Base-by-base conservation (phyloP, 345 rosid species). In the Syzygium grande region DNA sequence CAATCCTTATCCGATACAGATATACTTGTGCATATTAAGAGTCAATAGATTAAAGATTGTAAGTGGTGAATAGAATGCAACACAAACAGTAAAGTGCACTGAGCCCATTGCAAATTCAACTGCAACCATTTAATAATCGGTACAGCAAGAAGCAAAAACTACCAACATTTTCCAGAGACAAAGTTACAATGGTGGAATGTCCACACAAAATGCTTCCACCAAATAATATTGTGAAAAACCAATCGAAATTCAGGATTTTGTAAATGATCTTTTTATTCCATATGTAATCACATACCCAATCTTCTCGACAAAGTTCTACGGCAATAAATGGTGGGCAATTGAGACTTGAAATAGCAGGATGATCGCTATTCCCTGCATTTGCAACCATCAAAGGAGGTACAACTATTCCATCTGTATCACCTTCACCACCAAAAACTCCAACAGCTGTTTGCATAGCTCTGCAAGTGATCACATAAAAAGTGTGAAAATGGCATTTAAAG, bases 401-500 rank as follows among this genome's bases (percentile, higher is more conserved):
- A 85, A 87, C 83, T 21, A 84, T 38, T 87, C 88, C 91, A 52
- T 88, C 84, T 84, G 30, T 85, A 23, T 65, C 87, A 54, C 79
- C 86, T 88, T 91, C 93, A 61, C 89, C 52, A 86, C 95, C 94
- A 77, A 95, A 96, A 29, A 93, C 94, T 79, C 93, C 97, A 86
- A 90, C 88, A 22, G 98, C 96, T 11, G 99, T 96, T 89, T 96
- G 96, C 98, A 96, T 93, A 27, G 98, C 91, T 92, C 98, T 96
- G 89, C 68, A 49, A 59, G 56, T 7, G 46, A 86, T 55, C 46
- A 46, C 56, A 73, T 84, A 11, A 30, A 51, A 52, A 55, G 34
- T 41, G 15, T 46, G 55, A 80, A 83, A 29, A 68, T 2, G 12
- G 16, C 85, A 84, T 19, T 51, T 8, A 5, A 53, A n/a, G 14